Conservation (phyloP, 495 filamentous ascomycete genomes). For the Apodospora peruviana region DNA sequence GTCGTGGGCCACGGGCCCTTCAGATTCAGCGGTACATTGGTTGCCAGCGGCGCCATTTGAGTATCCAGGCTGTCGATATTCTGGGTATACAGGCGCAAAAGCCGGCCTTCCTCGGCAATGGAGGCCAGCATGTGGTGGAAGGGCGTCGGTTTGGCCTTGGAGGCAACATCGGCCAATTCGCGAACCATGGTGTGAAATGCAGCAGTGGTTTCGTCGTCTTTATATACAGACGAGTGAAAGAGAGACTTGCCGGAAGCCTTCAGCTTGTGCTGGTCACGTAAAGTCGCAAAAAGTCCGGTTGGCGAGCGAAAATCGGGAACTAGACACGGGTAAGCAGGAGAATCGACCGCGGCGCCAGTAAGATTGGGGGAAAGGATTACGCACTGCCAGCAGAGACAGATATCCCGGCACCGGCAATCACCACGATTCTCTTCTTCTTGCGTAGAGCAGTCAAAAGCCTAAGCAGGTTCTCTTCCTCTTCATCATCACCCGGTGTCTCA, state of each 20-base stretch:
- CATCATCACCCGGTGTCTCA: slow-evolving; percentile 37
- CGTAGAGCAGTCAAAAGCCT: slow-evolving; percentile 70
- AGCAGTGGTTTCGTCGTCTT: slow-evolving; percentile 76
- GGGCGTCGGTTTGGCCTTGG: slow-evolving; percentile 70
- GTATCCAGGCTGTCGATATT: slow-evolving; percentile 96
- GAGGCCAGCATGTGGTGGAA: slow-evolving; percentile 95
- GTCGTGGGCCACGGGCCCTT: slow-evolving; percentile 92
- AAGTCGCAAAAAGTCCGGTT: slow-evolving; percentile 76
- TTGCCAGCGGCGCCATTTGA: slow-evolving; percentile 70
- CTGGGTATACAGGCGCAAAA: slow-evolving; percentile 91
- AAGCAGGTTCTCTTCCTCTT: slow-evolving; percentile 49
- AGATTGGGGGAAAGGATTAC: slow-evolving; percentile 29
- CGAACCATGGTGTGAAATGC: slow-evolving; percentile 96
- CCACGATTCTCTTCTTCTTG: slow-evolving; percentile 90
- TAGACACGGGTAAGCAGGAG: slow-evolving; percentile 33
- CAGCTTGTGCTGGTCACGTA: slow-evolving; percentile 78
- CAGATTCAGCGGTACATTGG: slow-evolving; percentile 58
- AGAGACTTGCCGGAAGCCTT: slow-evolving; percentile 93
- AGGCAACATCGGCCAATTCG: slow-evolving; percentile 68
- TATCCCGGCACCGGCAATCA: slow-evolving; percentile 93
- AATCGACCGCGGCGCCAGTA: too few species aligned
- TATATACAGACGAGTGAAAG: slow-evolving; percentile 96
- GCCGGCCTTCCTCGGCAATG: slow-evolving; percentile 77
- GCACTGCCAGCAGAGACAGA: slow-evolving; percentile 93
- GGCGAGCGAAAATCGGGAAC: slow-evolving; percentile 96